phyloP scores from a whole-genome alignment of 257 asterid species.

The Capsicum rhomboideum region DNA sequence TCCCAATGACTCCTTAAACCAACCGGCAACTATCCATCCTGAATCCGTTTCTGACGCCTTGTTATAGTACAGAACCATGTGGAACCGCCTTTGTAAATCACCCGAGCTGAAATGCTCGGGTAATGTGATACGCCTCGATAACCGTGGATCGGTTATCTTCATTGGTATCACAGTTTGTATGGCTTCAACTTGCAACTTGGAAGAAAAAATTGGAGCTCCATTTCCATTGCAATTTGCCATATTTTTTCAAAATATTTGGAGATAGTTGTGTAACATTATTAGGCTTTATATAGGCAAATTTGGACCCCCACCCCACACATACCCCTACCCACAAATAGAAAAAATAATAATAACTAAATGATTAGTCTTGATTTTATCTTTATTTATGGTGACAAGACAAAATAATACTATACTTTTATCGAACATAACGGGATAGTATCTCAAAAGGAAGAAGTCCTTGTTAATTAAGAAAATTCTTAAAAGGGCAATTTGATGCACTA shows the following conservation, averaged over 20 bases:
- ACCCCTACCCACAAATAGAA: neutral
- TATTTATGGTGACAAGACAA: no score
- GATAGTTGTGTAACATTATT: neutral
- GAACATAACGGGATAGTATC: no score
- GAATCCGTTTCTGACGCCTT: conserved; percentile 27
- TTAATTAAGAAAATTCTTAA: no score
- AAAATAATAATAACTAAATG: no score
- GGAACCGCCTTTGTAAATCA: conserved; percentile 24
- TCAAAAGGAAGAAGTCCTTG: no score
- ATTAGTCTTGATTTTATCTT: no score
- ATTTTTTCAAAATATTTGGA: neutral
- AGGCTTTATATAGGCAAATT: neutral
- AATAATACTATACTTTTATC: no score
- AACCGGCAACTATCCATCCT: conserved; percentile 45
- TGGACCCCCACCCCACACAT: neutral
- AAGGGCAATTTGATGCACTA: no score
- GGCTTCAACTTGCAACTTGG: conserved; percentile 30
- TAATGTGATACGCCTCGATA: conserved; percentile 9
- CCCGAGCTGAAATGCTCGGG: neutral
- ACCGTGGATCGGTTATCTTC: conserved; percentile 46
- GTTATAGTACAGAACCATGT: conserved; percentile 37
- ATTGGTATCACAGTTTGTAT: conserved; percentile 47
- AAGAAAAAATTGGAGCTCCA: neutral
- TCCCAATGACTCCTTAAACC: conserved; percentile 59
- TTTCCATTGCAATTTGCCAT: neutral